A percentile compares a stretch with the other conserved stretches of the same genome.
Evolutionary conservation across 2,329 filamentous ascomycete genomes (phyloP).

Genomic region (Penicillium sp.): DNA sequence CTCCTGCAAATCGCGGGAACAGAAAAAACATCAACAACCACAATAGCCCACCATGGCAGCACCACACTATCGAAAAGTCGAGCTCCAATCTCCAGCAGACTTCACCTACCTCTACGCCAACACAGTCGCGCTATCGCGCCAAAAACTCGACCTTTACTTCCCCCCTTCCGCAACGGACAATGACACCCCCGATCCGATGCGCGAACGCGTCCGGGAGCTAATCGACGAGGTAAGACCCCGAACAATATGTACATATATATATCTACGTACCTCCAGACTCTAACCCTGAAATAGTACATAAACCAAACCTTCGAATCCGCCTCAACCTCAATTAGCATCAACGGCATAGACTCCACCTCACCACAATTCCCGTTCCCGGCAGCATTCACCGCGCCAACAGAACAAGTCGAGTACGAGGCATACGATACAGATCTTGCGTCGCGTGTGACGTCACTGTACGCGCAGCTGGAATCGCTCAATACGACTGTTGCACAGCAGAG

Average conservation of each 20-base stretch:
- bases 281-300: constrained; percentile 40
- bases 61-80: constrained; percentile 49
- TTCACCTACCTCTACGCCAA: constrained; percentile 50
- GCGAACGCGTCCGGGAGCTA: constrained; percentile 42
- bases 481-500: constrained; percentile 48
- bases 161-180: constrained; percentile 44
- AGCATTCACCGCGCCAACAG: constrained; percentile 35
- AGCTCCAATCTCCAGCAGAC: constrained; percentile 51
- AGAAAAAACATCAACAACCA: constrained; percentile 9
- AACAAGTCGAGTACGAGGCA: constrained; percentile 49
- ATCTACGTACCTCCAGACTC: no score
- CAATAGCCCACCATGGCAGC: constrained; percentile 28
- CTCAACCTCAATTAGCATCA: constrained; percentile 47
- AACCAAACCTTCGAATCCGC: constrained; percentile 45
- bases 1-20: constrained; percentile 12
- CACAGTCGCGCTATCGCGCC: constrained; percentile 43
- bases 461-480: constrained; percentile 48
- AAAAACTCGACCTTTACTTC: constrained; percentile 50
- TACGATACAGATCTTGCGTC: constrained; percentile 46
- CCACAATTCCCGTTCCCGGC: constrained; percentile 33
- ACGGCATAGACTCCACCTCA: constrained; percentile 44
- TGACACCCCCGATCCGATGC: constrained; percentile 42
- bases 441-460: constrained; percentile 46
- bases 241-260: background rate
- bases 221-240: constrained; percentile 38